Conservation (phyloP, 805 yeast species). For the Kodamaea jinghongensis region DNA sequence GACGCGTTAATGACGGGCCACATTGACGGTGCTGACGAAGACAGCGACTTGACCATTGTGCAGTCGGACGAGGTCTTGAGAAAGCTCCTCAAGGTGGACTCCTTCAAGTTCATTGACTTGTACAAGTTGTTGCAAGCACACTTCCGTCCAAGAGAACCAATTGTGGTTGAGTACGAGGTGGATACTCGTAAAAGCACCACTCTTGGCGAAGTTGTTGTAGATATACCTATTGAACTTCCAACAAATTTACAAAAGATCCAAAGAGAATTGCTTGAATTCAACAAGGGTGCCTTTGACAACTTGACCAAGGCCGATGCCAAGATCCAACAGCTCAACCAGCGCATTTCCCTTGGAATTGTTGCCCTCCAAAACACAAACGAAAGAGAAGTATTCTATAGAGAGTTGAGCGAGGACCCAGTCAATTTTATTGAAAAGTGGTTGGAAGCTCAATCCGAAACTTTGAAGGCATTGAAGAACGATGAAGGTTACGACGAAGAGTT, state of each 20-base stretch:
- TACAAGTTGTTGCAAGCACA: slow-evolving; percentile 64
- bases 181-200: slow-evolving; percentile 76
- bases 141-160: slow-evolving; percentile 81
- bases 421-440: slow-evolving; percentile 70
- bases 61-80: slow-evolving; percentile 45
- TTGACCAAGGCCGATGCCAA: slow-evolving; percentile 43
- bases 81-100: slow-evolving; percentile 46
- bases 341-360: slow-evolving; percentile 49
- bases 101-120: slow-evolving; percentile 67
- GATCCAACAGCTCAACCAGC: slow-evolving; percentile 41
- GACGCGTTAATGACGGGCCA: slow-evolving; percentile 22
- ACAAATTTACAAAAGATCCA: slow-evolving; percentile 34
- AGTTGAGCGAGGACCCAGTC: slow-evolving; percentile 74
- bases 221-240: slow-evolving; percentile 52
- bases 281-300: slow-evolving; percentile 39
- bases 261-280: slow-evolving; percentile 35
- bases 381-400: slow-evolving; percentile 75
- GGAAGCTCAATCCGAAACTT: slow-evolving; percentile 76
- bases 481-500: slow-evolving; percentile 86
- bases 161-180: slow-evolving; percentile 69
- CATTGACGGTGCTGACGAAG: slow-evolving; percentile 20
- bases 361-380: slow-evolving; percentile 54
- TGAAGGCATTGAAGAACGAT: slow-evolving; percentile 85
- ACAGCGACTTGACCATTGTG: slow-evolving; percentile 33
- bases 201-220: slow-evolving; percentile 76